These are phyloP conservation scores for Teratosphaeria epicoccoides DNA, from an alignment of 2,329 filamentous ascomycete species.

Conservation along the genomic window DNA sequence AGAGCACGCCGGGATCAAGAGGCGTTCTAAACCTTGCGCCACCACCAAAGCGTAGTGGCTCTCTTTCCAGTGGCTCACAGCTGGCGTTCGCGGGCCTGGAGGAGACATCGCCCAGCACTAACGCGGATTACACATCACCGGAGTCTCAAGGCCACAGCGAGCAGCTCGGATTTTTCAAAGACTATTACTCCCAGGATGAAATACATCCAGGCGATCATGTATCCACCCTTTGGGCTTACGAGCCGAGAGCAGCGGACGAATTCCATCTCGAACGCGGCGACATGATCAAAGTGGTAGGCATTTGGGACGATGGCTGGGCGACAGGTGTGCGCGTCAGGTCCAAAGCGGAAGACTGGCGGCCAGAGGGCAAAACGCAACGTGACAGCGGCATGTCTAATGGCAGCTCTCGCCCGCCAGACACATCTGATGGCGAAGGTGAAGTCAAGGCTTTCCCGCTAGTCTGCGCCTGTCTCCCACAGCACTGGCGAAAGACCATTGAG, in stretches of 20 bases:
- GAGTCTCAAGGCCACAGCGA: constrained; percentile 89
- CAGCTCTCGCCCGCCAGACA: constrained; percentile 31
- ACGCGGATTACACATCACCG: constrained; percentile 71
- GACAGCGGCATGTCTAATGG: constrained; percentile 90
- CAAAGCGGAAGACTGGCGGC: constrained; percentile 80
- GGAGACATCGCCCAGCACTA: constrained; percentile 63
- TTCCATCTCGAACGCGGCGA: constrained; percentile 89
- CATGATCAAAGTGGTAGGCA: constrained; percentile 95
- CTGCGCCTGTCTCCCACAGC: constrained; percentile 87
- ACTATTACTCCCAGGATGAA: constrained; percentile 96
- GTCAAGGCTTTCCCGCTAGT: constrained; percentile 97
- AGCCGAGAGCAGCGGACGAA: constrained; percentile 85
- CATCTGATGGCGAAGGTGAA: constrained; percentile 47
- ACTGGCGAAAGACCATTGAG: constrained; percentile 95
- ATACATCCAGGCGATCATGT: constrained; percentile 87
- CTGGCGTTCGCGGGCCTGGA: constrained; percentile 37
- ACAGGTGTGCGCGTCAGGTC: constrained; percentile 79
- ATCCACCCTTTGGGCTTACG: constrained; percentile 90
- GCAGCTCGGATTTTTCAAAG: constrained; percentile 91
- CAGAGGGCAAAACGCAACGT: constrained; percentile 52
- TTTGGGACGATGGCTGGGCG: constrained; percentile 99
- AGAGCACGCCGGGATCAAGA: constrained; percentile 45
- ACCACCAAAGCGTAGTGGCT: constrained; percentile 62
- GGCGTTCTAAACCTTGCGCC: constrained; percentile 51
- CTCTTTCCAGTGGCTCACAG: constrained; percentile 73